Conservation (phyloP, 495 filamentous ascomycete genomes). For the Penicillium ucsense region DNA sequence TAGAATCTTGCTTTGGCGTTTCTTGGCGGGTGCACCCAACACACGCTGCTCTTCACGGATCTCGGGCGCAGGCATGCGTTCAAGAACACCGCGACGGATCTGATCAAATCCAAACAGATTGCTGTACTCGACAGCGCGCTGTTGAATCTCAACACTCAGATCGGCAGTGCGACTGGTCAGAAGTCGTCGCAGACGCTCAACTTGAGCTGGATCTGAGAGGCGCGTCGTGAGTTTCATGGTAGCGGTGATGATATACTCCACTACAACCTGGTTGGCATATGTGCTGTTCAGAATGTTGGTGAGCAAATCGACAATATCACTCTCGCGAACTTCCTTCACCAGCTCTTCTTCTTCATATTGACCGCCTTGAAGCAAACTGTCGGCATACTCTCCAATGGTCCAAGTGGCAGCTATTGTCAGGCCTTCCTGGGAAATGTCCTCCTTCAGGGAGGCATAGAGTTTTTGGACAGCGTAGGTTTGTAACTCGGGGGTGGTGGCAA, state of each 20-base stretch:
- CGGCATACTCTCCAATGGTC: slow-evolving; percentile 97
- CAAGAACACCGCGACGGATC: slow-evolving; percentile 80
- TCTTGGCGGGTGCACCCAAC: slow-evolving; percentile 73
- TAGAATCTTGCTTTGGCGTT: slow-evolving; percentile 60
- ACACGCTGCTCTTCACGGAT: slow-evolving; percentile 90
- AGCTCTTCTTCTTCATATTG: slow-evolving; percentile 94
- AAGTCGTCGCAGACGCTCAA: slow-evolving; percentile 74
- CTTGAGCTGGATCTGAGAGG: slow-evolving; percentile 68
- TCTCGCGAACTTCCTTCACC: slow-evolving; percentile 80
- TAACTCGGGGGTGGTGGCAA: slow-evolving; percentile 86
- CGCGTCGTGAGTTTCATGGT: slow-evolving; percentile 93
- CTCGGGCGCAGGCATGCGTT: slow-evolving; percentile 95
- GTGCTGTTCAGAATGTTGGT: slow-evolving; percentile 85
- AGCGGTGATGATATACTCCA: slow-evolving; percentile 91
- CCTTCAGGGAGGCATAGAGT: slow-evolving; percentile 78
- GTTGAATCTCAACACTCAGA: slow-evolving; percentile 90
- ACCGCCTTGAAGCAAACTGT: slow-evolving; percentile 75
- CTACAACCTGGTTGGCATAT: slow-evolving; percentile 78
- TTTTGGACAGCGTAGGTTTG: slow-evolving; percentile 97
- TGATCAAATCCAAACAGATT: slow-evolving; percentile 87
- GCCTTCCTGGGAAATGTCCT: slow-evolving; percentile 94
- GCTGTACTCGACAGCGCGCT: slow-evolving; percentile 86
- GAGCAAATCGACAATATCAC: slow-evolving; percentile 85
- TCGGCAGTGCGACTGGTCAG: slow-evolving; percentile 67
- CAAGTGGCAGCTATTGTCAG: slow-evolving; percentile 90